Evolutionary conservation across 768 basidiomycete genomes (phyloP).

Genomic region (Pisolithus marmoratus): DNA sequence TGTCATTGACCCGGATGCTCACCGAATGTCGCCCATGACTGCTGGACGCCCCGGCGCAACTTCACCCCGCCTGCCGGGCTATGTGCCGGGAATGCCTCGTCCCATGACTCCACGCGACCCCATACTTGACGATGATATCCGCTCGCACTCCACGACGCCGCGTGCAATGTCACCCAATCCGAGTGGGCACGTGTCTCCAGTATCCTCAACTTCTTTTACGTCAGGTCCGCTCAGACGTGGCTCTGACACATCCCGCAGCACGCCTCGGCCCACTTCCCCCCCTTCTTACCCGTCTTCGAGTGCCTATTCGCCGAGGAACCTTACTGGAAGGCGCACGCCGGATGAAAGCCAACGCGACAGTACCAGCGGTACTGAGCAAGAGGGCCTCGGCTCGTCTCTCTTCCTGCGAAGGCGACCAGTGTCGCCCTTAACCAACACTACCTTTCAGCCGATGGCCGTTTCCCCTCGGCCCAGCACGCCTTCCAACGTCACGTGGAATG

Average conservation of each 20-base stretch:
- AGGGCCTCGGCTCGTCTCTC: conserved; percentile 37
- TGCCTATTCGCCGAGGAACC: conserved; percentile 51
- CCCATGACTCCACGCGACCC: conserved; percentile 85
- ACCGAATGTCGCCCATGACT: conserved; percentile 57
- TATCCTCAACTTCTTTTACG: conserved; percentile 29
- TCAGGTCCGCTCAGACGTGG: conserved; percentile 44
- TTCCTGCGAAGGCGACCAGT: conserved; percentile 57
- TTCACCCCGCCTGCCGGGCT: conserved; percentile 68
- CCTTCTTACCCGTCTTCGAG: conserved; percentile 30
- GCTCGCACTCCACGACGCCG: conserved; percentile 66
- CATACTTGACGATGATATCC: conserved; percentile 66
- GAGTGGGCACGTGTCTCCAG: conserved; percentile 31
- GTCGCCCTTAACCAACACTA: conserved; percentile 61
- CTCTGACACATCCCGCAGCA: conserved; percentile 50
- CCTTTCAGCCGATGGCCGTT: conserved; percentile 56
- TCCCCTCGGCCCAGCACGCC: conserved; percentile 54
- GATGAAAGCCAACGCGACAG: conserved; percentile 40
- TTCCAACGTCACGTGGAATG: conserved; percentile 72
- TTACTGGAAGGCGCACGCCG: conserved; percentile 63
- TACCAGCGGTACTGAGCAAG: conserved; percentile 31
- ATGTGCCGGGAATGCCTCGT: conserved; percentile 85
- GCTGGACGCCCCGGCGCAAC: conserved; percentile 42
- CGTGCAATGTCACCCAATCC: conserved; percentile 62
- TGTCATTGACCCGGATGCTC: conserved; percentile 42
- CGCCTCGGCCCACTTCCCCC: conserved; percentile 46